Percentiles rank a stretch among this genome's conserved stretches.
Conservation (phyloP, 306 rosid species). For the Cucumis hystrix region DNA sequence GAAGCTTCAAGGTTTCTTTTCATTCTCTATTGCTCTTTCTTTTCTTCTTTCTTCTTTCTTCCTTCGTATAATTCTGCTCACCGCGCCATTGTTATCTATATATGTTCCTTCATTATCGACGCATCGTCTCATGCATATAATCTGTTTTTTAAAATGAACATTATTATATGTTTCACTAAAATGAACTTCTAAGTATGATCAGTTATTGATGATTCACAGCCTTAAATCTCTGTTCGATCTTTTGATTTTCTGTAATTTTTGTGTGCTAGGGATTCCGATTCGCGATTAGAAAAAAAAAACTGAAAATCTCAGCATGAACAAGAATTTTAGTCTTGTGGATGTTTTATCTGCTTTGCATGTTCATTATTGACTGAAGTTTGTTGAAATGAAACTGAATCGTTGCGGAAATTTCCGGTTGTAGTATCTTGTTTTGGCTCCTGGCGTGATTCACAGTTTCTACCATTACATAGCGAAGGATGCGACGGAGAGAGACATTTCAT, state of each 20-base stretch:
- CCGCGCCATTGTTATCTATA: background rate
- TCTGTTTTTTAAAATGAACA: no score
- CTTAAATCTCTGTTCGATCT: background rate
- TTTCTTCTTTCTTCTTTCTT: background rate
- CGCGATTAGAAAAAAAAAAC: background rate
- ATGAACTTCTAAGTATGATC: background rate
- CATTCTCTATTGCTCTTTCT: background rate
- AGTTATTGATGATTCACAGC: background rate
- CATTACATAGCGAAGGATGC: background rate
- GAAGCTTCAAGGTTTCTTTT: constrained; percentile 28
- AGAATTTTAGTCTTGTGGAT: background rate
- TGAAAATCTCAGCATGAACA: no score
- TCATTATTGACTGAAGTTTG: background rate
- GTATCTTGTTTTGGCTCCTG: constrained; percentile 17
- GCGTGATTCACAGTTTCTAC: constrained; percentile 13
- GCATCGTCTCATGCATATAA: no score
- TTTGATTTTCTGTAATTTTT: background rate
- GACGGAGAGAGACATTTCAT: constrained; percentile 8
- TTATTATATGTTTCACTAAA: background rate
- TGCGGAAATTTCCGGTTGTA: background rate
- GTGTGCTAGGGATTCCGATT: background rate
- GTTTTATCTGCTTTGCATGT: background rate
- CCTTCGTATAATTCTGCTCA: background rate
- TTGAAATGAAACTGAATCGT: background rate
- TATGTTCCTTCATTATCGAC: no score